These are phyloP conservation scores for Phytophthora rubi DNA, from an alignment of 352 stramenopile species.

Conservation along the genomic window DNA sequence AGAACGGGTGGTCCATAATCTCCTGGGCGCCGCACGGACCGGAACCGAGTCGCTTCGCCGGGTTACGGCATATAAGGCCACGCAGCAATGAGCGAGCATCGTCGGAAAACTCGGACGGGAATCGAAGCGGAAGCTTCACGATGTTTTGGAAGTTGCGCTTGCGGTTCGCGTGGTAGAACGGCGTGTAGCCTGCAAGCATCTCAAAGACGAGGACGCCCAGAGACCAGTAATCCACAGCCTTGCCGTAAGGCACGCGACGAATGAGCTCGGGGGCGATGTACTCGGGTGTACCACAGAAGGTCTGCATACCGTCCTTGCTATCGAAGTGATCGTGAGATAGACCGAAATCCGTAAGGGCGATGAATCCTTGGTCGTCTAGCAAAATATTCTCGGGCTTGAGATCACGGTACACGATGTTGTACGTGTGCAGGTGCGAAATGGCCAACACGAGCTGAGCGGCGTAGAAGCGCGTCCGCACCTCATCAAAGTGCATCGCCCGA, in stretches of 20 bases:
- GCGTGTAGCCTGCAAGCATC: conserved; percentile 82
- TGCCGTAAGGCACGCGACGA: conserved; percentile 72
- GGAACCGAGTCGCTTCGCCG: conserved; percentile 75
- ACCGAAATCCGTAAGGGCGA: conserved; percentile 91
- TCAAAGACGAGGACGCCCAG: conserved; percentile 87
- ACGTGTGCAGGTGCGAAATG: conserved; percentile 84
- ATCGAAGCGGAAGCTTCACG: conserved; percentile 71
- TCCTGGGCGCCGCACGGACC: conserved; percentile 70
- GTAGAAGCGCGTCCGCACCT: conserved; percentile 77
- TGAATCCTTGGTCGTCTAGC: conserved; percentile 83
- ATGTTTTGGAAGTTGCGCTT: conserved; percentile 92
- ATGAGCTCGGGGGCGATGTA: conserved; percentile 88
- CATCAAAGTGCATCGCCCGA: conserved; percentile 72
- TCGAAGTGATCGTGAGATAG: conserved; percentile 82
- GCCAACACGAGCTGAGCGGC: conserved; percentile 83
- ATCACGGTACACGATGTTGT: conserved; percentile 88
- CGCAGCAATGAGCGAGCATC: conserved; percentile 78
- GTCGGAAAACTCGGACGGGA: conserved; percentile 80
- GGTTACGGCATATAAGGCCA: conserved; percentile 77
- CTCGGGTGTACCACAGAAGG: conserved; percentile 86
- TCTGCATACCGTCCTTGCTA: conserved; percentile 80
- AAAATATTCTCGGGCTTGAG: conserved; percentile 90
- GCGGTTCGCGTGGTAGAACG: conserved; percentile 79
- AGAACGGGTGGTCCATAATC: conserved; percentile 89
- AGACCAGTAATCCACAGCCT: conserved; percentile 90